A percentile compares a stretch with the other conserved stretches of the same genome.
Conservation (phyloP, 495 filamentous ascomycete genomes). For the Xylaria sp. region DNA sequence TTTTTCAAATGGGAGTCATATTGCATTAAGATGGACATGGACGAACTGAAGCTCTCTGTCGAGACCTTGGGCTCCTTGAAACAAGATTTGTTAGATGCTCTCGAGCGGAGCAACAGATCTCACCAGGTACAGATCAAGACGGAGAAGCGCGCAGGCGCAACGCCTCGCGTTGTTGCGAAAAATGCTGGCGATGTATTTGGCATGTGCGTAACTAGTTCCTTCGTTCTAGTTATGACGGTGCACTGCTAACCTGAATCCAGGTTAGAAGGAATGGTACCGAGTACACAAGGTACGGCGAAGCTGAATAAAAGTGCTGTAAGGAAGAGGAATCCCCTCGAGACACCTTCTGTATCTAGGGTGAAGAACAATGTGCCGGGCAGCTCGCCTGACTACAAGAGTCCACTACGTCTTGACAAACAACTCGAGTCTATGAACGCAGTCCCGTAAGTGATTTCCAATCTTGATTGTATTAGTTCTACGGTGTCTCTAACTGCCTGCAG, state of each 20-base stretch:
- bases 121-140: slow-evolving; percentile 55
- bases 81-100: slow-evolving; percentile 79
- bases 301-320: slow-evolving; percentile 63
- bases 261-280: slow-evolving; percentile 79
- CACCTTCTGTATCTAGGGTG: slow-evolving; percentile 52
- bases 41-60: slow-evolving; percentile 73
- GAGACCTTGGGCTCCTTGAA: slow-evolving; percentile 78
- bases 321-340: slow-evolving; percentile 60
- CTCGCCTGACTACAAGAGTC: slow-evolving; percentile 54
- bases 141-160: slow-evolving; percentile 68
- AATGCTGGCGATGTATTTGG: slow-evolving; percentile 74
- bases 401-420: slow-evolving; percentile 50
- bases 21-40: slow-evolving; percentile 84
- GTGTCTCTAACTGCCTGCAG: slow-evolving; percentile 35
- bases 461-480: neutral
- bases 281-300: slow-evolving; percentile 63
- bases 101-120: slow-evolving; percentile 72
- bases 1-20: slow-evolving; percentile 99
- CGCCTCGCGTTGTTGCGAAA: slow-evolving; percentile 66
- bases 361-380: slow-evolving; percentile 52
- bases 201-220: slow-evolving; percentile 64
- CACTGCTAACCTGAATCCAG: slow-evolving; percentile 48
- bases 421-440: slow-evolving; percentile 47
- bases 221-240: neutral
- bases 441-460: slow-evolving; percentile 39